Percentiles rank a stretch among this genome's conserved stretches.
These are phyloP conservation scores for Sodiomyces alkalinus DNA, from an alignment of 2,329 filamentous ascomycete species.

Conservation along the genomic window DNA sequence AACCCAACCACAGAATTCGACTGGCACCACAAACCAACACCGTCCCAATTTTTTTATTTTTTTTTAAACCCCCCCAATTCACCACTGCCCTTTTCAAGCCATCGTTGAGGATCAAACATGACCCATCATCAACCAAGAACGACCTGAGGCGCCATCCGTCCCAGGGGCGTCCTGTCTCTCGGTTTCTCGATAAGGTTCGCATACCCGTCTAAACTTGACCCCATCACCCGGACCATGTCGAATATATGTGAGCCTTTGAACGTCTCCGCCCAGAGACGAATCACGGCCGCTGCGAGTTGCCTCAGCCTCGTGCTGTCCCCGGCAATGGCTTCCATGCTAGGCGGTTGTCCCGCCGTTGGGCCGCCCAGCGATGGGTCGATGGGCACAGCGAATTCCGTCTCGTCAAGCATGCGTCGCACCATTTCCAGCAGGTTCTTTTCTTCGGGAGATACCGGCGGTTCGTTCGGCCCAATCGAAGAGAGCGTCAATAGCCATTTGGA, in stretches of 20 bases:
- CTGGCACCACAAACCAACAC: too few species aligned
- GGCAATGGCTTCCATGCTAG: slow-evolving; percentile 24
- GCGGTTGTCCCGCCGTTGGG: slow-evolving; percentile 18
- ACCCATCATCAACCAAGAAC: neutral
- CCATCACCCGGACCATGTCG: slow-evolving; percentile 43
- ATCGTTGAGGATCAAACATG: too few species aligned
- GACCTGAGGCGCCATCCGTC: slow-evolving; percentile 14
- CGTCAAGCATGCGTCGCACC: slow-evolving; percentile 42
- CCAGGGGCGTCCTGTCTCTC: slow-evolving; percentile 28
- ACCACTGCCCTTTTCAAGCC: too few species aligned
- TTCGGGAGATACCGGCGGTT: slow-evolving; percentile 32
- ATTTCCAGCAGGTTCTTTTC: slow-evolving; percentile 40
- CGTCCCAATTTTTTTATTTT: too few species aligned
- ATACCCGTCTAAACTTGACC: slow-evolving; percentile 39
- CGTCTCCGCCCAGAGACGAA: slow-evolving; percentile 45
- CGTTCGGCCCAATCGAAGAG: slow-evolving; percentile 31
- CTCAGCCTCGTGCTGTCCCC: slow-evolving; percentile 36
- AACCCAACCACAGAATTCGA: too few species aligned
- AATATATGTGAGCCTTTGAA: slow-evolving; percentile 48
- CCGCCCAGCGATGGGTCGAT: slow-evolving; percentile 39
- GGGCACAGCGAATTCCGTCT: slow-evolving; percentile 46
- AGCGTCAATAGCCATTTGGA: slow-evolving; percentile 46
- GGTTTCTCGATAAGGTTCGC: slow-evolving; percentile 41
- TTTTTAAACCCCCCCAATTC: too few species aligned
- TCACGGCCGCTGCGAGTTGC: slow-evolving; percentile 40